Evolutionary conservation across 257 asterid species (phyloP), one percentile per base, ranked within the genome.

Genomic region (Rehmannia glutinosa): DNA sequence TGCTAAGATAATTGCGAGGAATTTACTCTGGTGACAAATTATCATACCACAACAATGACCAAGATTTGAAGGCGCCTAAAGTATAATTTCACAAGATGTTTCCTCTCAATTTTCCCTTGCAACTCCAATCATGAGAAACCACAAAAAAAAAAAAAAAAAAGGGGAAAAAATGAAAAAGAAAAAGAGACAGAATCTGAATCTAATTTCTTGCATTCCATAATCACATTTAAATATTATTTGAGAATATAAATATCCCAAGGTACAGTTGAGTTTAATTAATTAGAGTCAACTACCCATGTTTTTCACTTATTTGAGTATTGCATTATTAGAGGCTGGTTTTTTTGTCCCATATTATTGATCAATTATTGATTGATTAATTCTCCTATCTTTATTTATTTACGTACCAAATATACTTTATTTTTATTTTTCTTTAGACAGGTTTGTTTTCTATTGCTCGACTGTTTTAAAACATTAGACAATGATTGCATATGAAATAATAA

Each of bases 271-370:
- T 49, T 45, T 62, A 46, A 67, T 63, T 47, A 64, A 69, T 55
- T 57, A 28, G 56, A 41, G 76, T 73, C 82, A 73, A 73, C 79
- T 39, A 20, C 62, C 63, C 73, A 64, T 73, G 75, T 41, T 52
- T 68, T 45, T 59, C 58, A 52, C 56, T 52, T 56, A 50, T 51
- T 11, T 63, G 62, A 43, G 8, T 27, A 33, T 58, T 72, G 52
- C 56, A 73, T 64, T 46, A 78, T 64, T 63, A 17, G 49, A 39
- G 24, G 62, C 55, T 69, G 60, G 57, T 70, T 55, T 62, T 13
- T 46, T 42, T 41, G 51, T 46, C 54, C 62, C 65, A 74, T 54
- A 77, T 70, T 70, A 74, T 60, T 64, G 66, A 62, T 63, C 77
- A 73, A 78, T 78, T 78, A 78, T 78, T 73, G 77, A 66, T 59